Base-by-base conservation (phyloP, 768 basidiomycete genomes). In the Scleroderma bovista region DNA sequence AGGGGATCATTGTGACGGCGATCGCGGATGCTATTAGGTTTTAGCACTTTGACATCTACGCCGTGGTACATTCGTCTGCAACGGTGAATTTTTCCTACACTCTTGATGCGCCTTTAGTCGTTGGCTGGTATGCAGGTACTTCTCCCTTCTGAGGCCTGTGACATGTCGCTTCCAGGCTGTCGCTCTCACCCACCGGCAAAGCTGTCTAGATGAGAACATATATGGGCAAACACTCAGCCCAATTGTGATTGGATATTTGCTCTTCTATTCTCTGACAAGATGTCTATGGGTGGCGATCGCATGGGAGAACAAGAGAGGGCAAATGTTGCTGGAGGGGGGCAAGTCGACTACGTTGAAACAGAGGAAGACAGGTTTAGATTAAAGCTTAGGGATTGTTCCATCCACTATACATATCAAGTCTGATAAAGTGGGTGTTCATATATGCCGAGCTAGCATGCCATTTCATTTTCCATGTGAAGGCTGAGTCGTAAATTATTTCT, bases 171-270 rank as follows among this genome's bases (percentile, higher is more conserved):
- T n/a, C n/a, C n/a, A n/a, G n/a, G n/a, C n/a, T n/a, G n/a, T n/a
- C n/a, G n/a, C n/a, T n/a, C n/a, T n/a, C n/a, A n/a, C n/a, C n/a
- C 22, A 13, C 19, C 34, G 9, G 36, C n/a, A 45, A 22, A 62
- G 75, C 47, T 83, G 83, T 79, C 79, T 81, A 1, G 72, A 76
- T 16, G 82, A 84, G 62, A 84, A 84, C 53, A 80, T 85, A n/a
- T 80, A 80, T 12, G 78, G 76, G 11, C 82, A 84, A 56, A 84
- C 81, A 52, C 80, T 79, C 8, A 80, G 83, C 56, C 73, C 77
- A 22, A 78, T 83, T 37, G 66, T 81, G 2, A 78, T 83, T 47
- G 79, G 79, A n/a, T 83, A 81, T 51, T 60, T 83, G 17, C 52
- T 75, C 7, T 80, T 80, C 54, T 66, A 75, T 6, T 69, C 73